Percentiles rank a stretch among this genome's conserved stretches.
Conservation (phyloP, 345 rosid species). For the Rhizophora mangle region DNA sequence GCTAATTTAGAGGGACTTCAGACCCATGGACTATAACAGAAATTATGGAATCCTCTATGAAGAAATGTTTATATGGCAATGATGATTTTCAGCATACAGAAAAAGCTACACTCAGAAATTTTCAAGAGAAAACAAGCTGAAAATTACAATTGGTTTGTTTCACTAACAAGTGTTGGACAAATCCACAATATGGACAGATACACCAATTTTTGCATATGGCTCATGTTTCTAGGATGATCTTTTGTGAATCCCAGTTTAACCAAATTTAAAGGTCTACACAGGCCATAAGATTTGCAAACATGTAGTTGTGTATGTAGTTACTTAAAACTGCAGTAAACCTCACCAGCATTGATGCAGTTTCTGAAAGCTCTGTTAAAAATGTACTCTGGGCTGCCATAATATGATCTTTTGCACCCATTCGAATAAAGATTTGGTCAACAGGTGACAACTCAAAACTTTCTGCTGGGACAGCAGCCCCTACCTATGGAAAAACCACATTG, state of each 20-base stretch:
- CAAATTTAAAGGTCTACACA: not conserved
- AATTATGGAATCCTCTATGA: not conserved
- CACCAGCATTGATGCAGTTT: conserved; percentile 96
- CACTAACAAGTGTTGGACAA: not conserved
- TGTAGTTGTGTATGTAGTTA: not conserved
- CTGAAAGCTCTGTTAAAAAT: conserved; percentile 92
- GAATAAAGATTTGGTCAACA: conserved; percentile 81
- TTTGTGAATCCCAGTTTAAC: not conserved
- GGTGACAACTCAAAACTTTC: conserved; percentile 79
- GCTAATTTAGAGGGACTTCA: not conserved
- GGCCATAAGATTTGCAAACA: not conserved
- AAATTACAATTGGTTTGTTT: conserved; percentile 1
- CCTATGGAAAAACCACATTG: conserved; percentile 37
- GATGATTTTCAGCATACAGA: not conserved
- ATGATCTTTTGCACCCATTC: conserved; percentile 99
- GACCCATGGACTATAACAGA: not conserved
- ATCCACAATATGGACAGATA: too few relatives aligned
- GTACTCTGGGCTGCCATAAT: conserved; percentile 95
- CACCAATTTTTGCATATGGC: too few relatives aligned
- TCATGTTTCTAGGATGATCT: not conserved
- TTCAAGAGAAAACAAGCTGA: conserved; percentile 3
- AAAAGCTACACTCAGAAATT: conserved; percentile 2
- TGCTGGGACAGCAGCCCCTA: conserved; percentile 95
- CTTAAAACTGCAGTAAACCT: conserved; percentile 6
- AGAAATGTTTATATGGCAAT: not conserved